Evolutionary conservation across 108 stramenopile genomes (phyloP).

Genomic region (Hondaea fermentalgiana): DNA sequence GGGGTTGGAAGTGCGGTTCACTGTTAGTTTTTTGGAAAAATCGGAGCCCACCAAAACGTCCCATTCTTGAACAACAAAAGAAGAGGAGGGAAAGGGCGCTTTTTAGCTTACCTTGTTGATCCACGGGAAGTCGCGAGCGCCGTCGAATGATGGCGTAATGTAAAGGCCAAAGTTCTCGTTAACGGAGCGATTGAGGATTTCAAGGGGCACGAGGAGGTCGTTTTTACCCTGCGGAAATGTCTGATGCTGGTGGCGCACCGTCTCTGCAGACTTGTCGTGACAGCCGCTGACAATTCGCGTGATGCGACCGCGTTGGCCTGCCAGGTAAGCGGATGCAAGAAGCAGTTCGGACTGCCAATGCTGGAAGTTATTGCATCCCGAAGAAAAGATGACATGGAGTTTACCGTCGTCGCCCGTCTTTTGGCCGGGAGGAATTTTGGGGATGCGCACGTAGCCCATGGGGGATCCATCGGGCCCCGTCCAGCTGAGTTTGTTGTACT

Average conservation of each 20-base stretch:
- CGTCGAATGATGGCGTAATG: conserved; percentile 2
- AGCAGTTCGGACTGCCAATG: neutral
- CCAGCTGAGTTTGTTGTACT: neutral
- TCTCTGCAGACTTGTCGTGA: neutral
- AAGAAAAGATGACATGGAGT: neutral
- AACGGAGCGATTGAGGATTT: conserved; percentile 9
- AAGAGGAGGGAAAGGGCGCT: neutral
- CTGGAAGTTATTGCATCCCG: conserved; percentile 4
- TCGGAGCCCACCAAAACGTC: neutral
- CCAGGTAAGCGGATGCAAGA: neutral
- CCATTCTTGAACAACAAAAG: neutral
- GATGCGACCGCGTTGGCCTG: neutral
- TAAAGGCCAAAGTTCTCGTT: conserved; percentile 16
- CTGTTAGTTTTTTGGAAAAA: neutral
- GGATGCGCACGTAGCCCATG: neutral
- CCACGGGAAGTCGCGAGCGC: neutral
- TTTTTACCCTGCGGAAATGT: conserved; percentile 10
- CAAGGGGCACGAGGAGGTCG: neutral
- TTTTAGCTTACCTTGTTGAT: conserved; percentile 11
- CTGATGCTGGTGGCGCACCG: neutral
- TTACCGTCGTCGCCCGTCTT: conserved; percentile 7
- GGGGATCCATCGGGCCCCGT: neutral
- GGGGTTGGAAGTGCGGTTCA: no score
- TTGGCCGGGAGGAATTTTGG: neutral
- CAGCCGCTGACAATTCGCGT: neutral